A percentile compares a stretch with the other conserved stretches of the same genome.
These are phyloP conservation scores for Plantago major DNA, from an alignment of 257 asterid species.

Conservation along the genomic window DNA sequence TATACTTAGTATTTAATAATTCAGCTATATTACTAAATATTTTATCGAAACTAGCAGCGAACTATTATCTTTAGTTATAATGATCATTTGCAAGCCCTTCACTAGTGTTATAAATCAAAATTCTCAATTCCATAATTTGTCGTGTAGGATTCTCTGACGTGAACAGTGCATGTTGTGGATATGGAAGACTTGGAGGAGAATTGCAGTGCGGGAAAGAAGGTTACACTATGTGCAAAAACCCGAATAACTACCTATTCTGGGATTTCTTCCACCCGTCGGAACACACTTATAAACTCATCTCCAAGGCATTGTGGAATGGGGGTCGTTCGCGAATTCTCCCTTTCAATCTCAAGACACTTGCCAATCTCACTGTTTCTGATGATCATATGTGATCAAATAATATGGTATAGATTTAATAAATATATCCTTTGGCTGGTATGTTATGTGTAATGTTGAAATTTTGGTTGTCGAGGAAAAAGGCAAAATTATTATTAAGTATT, in stretches of 20 bases:
- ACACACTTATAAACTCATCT: slow-evolving; percentile 47
- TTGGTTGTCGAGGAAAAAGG: too few species aligned
- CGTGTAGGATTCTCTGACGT: slow-evolving; percentile 48
- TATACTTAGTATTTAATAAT: too few species aligned
- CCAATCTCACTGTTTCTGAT: slow-evolving; percentile 24
- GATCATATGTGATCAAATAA: too few species aligned
- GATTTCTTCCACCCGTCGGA: slow-evolving; percentile 77
- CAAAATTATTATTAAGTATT: too few species aligned
- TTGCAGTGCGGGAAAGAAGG: slow-evolving; percentile 67
- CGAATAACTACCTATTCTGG: slow-evolving; percentile 49
- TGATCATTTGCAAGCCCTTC: too few species aligned
- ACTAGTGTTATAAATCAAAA: not conserved
- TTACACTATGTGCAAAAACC: slow-evolving; percentile 46
- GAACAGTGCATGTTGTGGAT: slow-evolving; percentile 60
- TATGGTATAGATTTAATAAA: too few species aligned
- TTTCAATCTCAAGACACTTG: slow-evolving; percentile 43
- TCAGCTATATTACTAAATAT: too few species aligned
- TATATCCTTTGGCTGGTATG: too few species aligned
- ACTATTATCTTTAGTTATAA: too few species aligned
- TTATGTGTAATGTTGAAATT: too few species aligned
- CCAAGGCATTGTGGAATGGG: slow-evolving; percentile 66
- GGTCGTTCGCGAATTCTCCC: slow-evolving; percentile 39
- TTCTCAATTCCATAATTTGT: not conserved
- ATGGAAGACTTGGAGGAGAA: slow-evolving; percentile 56
- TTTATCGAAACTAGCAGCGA: too few species aligned